Conservation (phyloP, 176 grass and related monocot species). For the Tillandsia fasciculata region DNA sequence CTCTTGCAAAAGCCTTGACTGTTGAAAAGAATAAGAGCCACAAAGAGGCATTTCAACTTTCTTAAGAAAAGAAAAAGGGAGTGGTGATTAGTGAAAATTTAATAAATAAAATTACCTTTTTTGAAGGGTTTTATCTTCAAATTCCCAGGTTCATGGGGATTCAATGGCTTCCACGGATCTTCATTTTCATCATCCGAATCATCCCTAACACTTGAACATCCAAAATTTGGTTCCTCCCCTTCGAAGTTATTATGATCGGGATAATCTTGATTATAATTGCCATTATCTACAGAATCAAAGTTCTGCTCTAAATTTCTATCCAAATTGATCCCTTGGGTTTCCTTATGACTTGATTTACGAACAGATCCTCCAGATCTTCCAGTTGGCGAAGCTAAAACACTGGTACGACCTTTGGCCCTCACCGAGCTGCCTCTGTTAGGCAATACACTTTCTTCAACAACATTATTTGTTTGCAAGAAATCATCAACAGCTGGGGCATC, state of each 20-base stretch:
- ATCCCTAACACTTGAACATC: conserved; percentile 31
- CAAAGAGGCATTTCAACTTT: conserved; percentile 14
- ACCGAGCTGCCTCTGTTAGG: conserved; percentile 17
- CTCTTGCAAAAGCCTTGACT: conserved; percentile 56
- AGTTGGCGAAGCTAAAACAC: conserved; percentile 45
- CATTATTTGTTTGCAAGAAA: conserved; percentile 53
- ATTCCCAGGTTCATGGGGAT: conserved; percentile 81
- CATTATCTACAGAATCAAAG: conserved; percentile 21
- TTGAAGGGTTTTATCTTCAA: conserved; percentile 74
- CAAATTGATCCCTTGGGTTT: conserved; percentile 28
- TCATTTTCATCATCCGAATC: conserved; percentile 59
- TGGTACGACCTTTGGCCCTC: conserved; percentile 37
- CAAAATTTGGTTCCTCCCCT: conserved; percentile 42
- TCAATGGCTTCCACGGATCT: conserved; percentile 68
- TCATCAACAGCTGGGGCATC: conserved; percentile 74
- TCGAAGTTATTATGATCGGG: conserved; percentile 24
- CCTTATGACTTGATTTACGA: conserved; percentile 27
- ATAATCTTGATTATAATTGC: conserved; percentile 17
- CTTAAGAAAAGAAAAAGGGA: conserved; percentile 10
- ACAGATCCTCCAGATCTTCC: conserved; percentile 42
- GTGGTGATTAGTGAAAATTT: conserved; percentile 7
- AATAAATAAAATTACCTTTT: conserved; percentile 39
- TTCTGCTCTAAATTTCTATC: conserved; percentile 27
- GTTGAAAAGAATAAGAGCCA: conserved; percentile 36
- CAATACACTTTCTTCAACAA: conserved; percentile 29